Evolutionary conservation across 257 asterid genomes (phyloP), one percentile per base, ranked within the genome.

Genomic region (Rhazya stricta): DNA sequence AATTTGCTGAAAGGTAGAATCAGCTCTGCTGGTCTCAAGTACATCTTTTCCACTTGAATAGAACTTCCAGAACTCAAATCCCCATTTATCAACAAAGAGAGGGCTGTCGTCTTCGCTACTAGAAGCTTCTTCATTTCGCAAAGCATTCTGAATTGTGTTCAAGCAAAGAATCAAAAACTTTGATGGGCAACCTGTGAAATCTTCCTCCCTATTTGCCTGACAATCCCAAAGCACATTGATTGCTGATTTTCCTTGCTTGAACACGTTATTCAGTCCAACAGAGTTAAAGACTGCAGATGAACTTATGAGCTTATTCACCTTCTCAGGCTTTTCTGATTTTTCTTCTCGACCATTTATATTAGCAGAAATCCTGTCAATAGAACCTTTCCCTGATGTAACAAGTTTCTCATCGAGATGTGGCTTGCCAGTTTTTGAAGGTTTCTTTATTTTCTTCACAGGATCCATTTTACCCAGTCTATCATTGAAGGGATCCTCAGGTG

Each of bases 401-500:
- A 18, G 54, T 66, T 80, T 84, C 78, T 81, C 84, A 67, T 87
- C 84, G 71, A 34, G 27, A 13, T 18, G 71, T 46, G 71, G 79
- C 81, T 74, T 83, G 2, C 72, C 87, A 71, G 51, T 77, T 69
- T 80, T 85, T 45, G 83, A 29, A 39, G 37, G 78, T 67, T 76
- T 79, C 87, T 90, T 93, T 68, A 62, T 73, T 73, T 91, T 86
- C 65, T 69, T 79, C 4, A 51, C 46, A 37, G 53, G 75, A 56
- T 80, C 91, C 7, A 76, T 45, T 74, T 85, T 86, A 32, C 87
- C 90, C 63, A 62, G 78, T 71, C 75, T 82, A 27, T 95, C 98
- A 76, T 92, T 95, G 80, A 81, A 92, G 41, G 99, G 98, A 80
- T 95, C 91, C 73, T 89, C 97, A 8, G 80, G 81, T 9, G 94